Conservation (phyloP, 2,329 filamentous ascomycete species). For the Albifimbria verrucaria region DNA sequence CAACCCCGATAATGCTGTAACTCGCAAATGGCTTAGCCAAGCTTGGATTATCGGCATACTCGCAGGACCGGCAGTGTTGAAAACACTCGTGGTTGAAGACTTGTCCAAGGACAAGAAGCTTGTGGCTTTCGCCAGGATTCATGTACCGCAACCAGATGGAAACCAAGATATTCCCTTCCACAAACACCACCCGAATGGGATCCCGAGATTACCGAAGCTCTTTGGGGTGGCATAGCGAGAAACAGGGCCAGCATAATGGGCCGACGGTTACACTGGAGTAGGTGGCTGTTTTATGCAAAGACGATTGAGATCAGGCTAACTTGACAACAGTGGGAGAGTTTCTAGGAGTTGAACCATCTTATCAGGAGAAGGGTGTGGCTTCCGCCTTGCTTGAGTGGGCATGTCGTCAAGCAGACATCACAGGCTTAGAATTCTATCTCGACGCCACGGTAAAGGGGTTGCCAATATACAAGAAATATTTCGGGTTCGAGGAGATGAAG, state of each 20-base stretch:
- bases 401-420: background rate
- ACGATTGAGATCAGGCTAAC: background rate
- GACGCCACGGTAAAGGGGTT: background rate
- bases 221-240: background rate
- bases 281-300: background rate
- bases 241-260: background rate
- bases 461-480: slow-evolving; percentile 1
- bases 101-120: background rate
- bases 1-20: background rate
- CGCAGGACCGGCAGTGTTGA: slow-evolving; percentile 1
- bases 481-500: background rate
- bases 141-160: slow-evolving; percentile 2
- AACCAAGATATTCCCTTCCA: slow-evolving; percentile 1
- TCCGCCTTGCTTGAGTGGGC: background rate
- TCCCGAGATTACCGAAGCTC: background rate
- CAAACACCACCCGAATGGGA: background rate
- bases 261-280: background rate
- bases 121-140: background rate
- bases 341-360: background rate
- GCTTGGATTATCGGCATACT: slow-evolving; percentile 2
- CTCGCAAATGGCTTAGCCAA: slow-evolving; percentile 1
- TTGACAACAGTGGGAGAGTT: slow-evolving; percentile 1
- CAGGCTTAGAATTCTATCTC: background rate
- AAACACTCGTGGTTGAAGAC: slow-evolving; percentile 1
- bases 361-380: background rate